Base-by-base conservation (phyloP, 2,329 filamentous ascomycete species). In the Scedosporium boydii region DNA sequence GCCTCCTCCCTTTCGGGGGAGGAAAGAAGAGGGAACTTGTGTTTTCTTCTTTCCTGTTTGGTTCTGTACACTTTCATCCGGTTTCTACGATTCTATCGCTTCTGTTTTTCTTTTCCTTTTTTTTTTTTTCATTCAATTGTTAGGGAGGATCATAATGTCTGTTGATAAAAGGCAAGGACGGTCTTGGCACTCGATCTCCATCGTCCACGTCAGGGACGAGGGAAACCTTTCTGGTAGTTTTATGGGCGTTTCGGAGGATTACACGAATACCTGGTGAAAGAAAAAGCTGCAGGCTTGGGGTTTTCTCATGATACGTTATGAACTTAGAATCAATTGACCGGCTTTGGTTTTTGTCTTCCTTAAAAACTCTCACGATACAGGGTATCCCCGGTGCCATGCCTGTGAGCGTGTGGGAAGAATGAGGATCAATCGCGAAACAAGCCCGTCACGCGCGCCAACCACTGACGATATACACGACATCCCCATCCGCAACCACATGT, bases 401-500 rank as follows among this genome's bases (percentile, higher is more conserved):
- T 55, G 3, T 6, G 23, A 23, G 9, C 9, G 12, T 23, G 9
- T 27, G 18, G 23, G 21, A 14, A 12, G 12, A 12, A 23, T 23
- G 12, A 29, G 18, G 12, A 4, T 38, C 55, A 34, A 38, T 41
- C 16, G n/a, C 41, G 6, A 16, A n/a, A 27, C 16, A n/a, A 23
- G 55, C 2, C 53, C 34, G 6, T 61, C 21, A 87, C 62, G 85
- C 85, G 71, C 82, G 82, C 79, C 82, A 88, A 53, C 78, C 84
- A 68, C 82, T 87, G 61, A 86, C 81, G 70, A 88, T 88, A 69
- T 86, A 87, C 59, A 88, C 85, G 18, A 88, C 85, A 70, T 88
- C 86, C 72, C 88, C 85, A 66, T 88, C 86, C 1, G 81, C 77
- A 55, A 99, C 93, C 12, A 85, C 70, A 80, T 99, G 95, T 6